Evolutionary conservation across 106 monocot species (phyloP), one percentile per base, ranked within the genome.

Genomic region (Amphibolis antarctica): DNA sequence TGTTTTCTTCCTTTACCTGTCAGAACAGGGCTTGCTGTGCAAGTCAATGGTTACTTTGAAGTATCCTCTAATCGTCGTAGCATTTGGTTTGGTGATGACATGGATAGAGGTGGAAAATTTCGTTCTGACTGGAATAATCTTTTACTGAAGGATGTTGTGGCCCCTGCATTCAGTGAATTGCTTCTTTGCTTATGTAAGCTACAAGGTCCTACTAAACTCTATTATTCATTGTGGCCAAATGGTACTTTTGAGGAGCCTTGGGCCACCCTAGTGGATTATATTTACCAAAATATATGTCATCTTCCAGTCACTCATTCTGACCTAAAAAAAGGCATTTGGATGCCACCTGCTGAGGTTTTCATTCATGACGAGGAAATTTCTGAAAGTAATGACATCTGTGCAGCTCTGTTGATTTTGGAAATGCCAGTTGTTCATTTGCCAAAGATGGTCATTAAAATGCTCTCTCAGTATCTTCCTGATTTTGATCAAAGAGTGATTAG

Each of bases 11-110:
- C 98, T 51, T 66, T 98, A 70, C 98, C 98, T 42, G 82, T 91
- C 53, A 80, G 56, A 69, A 98, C 98, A 69, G 98, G 98, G 29
- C 63, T 98, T 59, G 56, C 75, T 48, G 98, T 91, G 44, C 98
- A 98, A 60, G 85, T 98, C 53, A 91, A 98, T 71, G 91, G 84
- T 69, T 98, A 82, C 55, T 98, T 98, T 82, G 98, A 98, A 80
- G 79, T 98, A 60, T 87, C 91, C 9, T 90, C 98, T n/a, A 98
- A 98, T 69, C 72, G 98, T 17, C 98, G 90, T 23, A 83, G 72
- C 59, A 85, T 98, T 69, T 98, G 98, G 98, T 89, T 82, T 87
- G 98, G 98, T 19, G 78, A 74, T 62, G 89, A 98, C 68, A 87
- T 98, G 98, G 91, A 98, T 54, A 76, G 87, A 59, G 86, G 80